Base-by-base conservation (phyloP, 148 eudicot genomes). In the Chenopodium formosanum region DNA sequence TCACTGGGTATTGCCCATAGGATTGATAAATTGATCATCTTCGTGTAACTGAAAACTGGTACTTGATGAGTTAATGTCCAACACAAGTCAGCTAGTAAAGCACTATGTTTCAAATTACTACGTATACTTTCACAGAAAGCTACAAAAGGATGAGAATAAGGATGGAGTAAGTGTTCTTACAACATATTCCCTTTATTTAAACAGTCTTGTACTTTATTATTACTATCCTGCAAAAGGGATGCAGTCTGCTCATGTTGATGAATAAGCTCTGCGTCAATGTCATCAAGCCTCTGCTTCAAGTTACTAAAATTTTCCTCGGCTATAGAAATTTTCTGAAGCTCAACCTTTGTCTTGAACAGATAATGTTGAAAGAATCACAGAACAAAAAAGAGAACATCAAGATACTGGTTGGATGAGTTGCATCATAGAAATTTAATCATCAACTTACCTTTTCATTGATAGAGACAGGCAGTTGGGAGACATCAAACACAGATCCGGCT, bases 221-320 rank as follows among this genome's bases (percentile, higher is more conserved):
- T 60, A 71, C 80, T 80, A 34, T 86, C 87, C 50, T 74, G 87
- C 83, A 82, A 76, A 44, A 83, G 68, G 74, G 82, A 72, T 67
- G 71, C 83, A 77, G 91, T 90, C 37, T 85, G 83, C 50, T 93
- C 93, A 74, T 84, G 90, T 74, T 88, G 89, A 50, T 87, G 90
- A 88, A 62, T 80, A 52, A 92, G 85, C 84, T 91, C 90, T 73
- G 80, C 69, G 80, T 86, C 89, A 32, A 91, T 89, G 79, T 91
- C 92, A 87, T 88, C 91, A 78, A 91, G 90, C 79, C 86, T 97
- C 79, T 89, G 90, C 77, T 87, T 91, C 86, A 94, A 82, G 83
- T 85, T 87, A 75, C 52, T 84, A 75, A 90, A 82, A 83, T 85
- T 88, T 37, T 86, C 87, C 88, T 92, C 95, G 37, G 84, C 90